Evolutionary conservation across 31 red algal species (phyloP).

Genomic region (Endocladia muricata): DNA sequence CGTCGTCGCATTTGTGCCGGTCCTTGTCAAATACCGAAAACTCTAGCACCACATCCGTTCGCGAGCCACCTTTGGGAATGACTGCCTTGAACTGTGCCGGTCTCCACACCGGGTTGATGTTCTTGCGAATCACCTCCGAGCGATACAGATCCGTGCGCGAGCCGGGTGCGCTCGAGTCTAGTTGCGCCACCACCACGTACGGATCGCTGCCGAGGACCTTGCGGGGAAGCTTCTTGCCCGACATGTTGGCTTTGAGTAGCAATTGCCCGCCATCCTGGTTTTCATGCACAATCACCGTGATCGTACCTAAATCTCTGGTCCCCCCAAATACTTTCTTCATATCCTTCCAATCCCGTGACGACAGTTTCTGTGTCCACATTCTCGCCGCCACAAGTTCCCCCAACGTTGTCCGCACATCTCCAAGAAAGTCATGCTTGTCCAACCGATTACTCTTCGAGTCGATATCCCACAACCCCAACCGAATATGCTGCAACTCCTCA

Average conservation of each 20-base stretch:
- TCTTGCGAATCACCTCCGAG: conserved; percentile 26
- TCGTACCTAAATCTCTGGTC: conserved; percentile 1
- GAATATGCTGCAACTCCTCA: conserved; percentile 60
- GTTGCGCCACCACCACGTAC: conserved; percentile 27
- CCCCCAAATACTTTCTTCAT: not conserved
- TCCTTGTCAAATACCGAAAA: conserved; percentile 46
- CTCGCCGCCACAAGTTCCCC: conserved; percentile 49
- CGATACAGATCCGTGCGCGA: conserved; percentile 17
- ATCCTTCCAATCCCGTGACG: conserved; percentile 14
- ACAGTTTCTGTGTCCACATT: conserved; percentile 18
- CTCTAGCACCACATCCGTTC: conserved; percentile 21
- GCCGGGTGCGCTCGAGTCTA: not conserved
- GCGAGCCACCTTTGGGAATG: conserved; percentile 16
- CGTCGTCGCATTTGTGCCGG: conserved; percentile 23
- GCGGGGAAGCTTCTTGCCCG: conserved; percentile 10
- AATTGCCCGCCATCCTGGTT: not conserved
- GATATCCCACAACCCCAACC: conserved; percentile 57
- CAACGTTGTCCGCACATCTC: conserved; percentile 44
- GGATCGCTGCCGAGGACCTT: conserved; percentile 42
- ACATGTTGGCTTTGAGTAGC: not conserved
- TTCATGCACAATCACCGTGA: conserved; percentile 24
- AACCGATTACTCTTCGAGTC: conserved; percentile 43
- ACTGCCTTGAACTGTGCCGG: conserved; percentile 15
- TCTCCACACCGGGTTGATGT: conserved; percentile 44
- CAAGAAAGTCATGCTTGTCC: conserved; percentile 57